Evolutionary conservation across 768 basidiomycete species (phyloP).

Genomic region (Dacryopinax primogenitus): DNA sequence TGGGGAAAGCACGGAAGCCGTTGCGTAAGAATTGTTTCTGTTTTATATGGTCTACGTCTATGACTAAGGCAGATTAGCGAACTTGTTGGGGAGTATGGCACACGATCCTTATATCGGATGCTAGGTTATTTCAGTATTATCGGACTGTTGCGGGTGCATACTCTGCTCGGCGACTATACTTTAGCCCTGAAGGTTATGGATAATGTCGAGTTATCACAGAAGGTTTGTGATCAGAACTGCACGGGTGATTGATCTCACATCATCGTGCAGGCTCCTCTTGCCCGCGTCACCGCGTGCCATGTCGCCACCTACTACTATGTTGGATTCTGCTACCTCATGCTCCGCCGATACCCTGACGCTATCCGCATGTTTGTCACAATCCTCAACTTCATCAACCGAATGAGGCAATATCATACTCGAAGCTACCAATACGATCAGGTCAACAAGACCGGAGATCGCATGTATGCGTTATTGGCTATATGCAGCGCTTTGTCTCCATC

Average conservation of each 20-base stretch:
- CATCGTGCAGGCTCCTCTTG: constrained; percentile 59
- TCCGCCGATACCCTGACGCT: constrained; percentile 88
- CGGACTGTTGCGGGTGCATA: constrained; percentile 88
- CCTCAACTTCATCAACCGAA: constrained; percentile 88
- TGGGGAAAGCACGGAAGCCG: constrained; percentile 70
- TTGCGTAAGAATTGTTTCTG: constrained; percentile 58
- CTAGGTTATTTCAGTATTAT: constrained; percentile 96
- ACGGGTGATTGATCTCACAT: neutral
- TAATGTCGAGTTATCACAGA: constrained; percentile 82
- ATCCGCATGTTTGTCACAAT: constrained; percentile 86
- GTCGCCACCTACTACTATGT: constrained; percentile 92
- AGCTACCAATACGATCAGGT: constrained; percentile 98
- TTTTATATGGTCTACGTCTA: neutral
- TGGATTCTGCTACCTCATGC: constrained; percentile 92
- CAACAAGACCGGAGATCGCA: constrained; percentile 92
- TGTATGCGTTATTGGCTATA: constrained; percentile 92
- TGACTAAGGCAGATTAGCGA: constrained; percentile 36
- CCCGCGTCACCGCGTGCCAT: constrained; percentile 91
- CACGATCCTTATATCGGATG: constrained; percentile 79
- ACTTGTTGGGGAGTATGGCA: constrained; percentile 83
- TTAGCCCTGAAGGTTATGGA: constrained; percentile 93
- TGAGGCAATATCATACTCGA: constrained; percentile 92
- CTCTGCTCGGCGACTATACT: constrained; percentile 88
- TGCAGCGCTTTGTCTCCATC: constrained; percentile 88
- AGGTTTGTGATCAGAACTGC: constrained; percentile 32